phyloP scores from a whole-genome alignment of 2,329 filamentous ascomycete species.

The Lecanicillium sp. region DNA sequence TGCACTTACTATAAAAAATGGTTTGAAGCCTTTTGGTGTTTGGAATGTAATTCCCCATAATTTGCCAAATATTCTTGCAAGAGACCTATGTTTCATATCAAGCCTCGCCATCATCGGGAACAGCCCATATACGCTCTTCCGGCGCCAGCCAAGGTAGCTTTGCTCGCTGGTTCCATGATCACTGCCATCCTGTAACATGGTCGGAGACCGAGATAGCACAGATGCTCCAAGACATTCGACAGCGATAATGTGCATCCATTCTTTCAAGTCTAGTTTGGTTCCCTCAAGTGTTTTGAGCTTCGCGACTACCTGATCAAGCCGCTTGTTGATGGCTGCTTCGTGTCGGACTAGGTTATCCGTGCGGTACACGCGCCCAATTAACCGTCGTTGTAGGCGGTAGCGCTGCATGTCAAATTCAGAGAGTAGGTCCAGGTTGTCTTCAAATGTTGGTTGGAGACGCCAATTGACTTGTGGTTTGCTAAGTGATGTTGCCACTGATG shows the following conservation, averaged over 20 bases:
- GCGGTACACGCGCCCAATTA: constrained; percentile 41
- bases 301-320: constrained; percentile 25
- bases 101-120: constrained; percentile 35
- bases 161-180: constrained; percentile 40
- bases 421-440: constrained; percentile 41
- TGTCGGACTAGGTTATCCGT: constrained; percentile 32
- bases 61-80: constrained; percentile 31
- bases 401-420: constrained; percentile 37
- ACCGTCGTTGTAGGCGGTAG: constrained; percentile 39
- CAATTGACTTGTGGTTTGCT: constrained; percentile 33
- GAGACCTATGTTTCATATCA: constrained; percentile 25
- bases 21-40: constrained; percentile 33
- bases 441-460: constrained; percentile 23
- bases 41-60: constrained; percentile 37
- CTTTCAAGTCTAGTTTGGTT: constrained; percentile 35
- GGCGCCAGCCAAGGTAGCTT: constrained; percentile 41
- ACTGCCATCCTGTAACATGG: constrained; percentile 32
- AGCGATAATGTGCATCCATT: constrained; percentile 49
- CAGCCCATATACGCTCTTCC: constrained; percentile 43
- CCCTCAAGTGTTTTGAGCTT: constrained; percentile 29
- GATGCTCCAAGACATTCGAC: constrained; percentile 43
- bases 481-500: constrained; percentile 36
- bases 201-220: constrained; percentile 44
- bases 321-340: constrained; percentile 31
- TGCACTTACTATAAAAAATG: constrained; percentile 41